phyloP scores from a whole-genome alignment of 1,284 basidiomycete genomes.

The Violaceomyces palustris region DNA sequence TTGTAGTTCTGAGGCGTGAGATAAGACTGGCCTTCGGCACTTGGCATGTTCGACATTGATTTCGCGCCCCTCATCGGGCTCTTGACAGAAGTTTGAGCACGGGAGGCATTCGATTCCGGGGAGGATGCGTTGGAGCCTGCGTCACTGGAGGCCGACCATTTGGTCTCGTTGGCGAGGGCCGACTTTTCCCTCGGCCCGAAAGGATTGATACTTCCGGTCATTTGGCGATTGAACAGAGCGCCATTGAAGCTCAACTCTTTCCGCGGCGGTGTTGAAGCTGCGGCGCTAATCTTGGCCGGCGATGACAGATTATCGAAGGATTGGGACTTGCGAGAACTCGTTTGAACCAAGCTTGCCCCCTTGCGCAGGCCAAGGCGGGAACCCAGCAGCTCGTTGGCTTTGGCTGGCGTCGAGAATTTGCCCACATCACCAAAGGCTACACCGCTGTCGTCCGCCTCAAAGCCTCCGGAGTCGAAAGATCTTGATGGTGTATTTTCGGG shows the following conservation, averaged over 20 bases:
- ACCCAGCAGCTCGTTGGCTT: not conserved
- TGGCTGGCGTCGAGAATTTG: not conserved
- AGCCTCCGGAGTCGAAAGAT: too few species aligned
- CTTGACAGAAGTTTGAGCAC: too few species aligned
- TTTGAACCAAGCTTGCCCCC: not conserved
- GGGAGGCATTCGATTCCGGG: constrained; percentile 9
- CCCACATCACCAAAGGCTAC: constrained; percentile 24
- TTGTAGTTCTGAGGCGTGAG: constrained; percentile 54
- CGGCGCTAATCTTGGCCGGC: constrained; percentile 8
- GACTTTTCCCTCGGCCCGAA: constrained; percentile 36
- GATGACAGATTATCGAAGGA: constrained; percentile 16
- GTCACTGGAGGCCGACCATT: constrained; percentile 21
- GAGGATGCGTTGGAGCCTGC: constrained; percentile 16
- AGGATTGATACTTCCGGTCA: too few species aligned
- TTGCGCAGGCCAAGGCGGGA: not conserved
- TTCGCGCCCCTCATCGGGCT: too few species aligned
- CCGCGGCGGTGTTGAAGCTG: constrained; percentile 5
- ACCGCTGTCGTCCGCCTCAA: constrained; percentile 29
- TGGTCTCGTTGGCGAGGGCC: constrained; percentile 30
- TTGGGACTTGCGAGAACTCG: not conserved
- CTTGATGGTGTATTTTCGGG: too few species aligned
- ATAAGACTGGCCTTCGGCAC: constrained; percentile 13
- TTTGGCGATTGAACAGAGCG: too few species aligned
- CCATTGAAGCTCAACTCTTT: constrained; percentile 19
- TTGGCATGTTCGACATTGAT: constrained; percentile 13